Percentiles rank a stretch among this genome's conserved stretches.
phyloP scores from a whole-genome alignment of 78 protist genomes.

The Dictyostelium intermedium region DNA sequence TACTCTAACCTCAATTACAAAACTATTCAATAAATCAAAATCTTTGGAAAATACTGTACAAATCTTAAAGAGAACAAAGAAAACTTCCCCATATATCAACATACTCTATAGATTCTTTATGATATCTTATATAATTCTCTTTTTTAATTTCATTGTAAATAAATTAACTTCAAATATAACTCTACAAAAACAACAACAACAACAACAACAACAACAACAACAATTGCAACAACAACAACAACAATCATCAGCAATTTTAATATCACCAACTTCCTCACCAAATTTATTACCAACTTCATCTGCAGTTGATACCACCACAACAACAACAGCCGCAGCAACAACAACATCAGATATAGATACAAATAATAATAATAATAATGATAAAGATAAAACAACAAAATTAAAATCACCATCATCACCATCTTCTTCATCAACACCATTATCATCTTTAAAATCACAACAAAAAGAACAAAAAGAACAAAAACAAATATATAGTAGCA shows the following conservation, averaged over 20 bases:
- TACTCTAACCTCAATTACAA: neutral
- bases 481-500: neutral
- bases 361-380: too few relatives aligned
- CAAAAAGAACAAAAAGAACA: neutral
- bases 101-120: conserved; percentile 13
- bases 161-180: neutral
- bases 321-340: neutral
- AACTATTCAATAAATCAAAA: conserved; percentile 39
- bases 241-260: neutral
- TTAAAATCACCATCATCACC: neutral
- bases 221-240: neutral
- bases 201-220: neutral
- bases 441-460: too few relatives aligned
- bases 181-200: neutral
- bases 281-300: neutral
- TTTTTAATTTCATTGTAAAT: conserved; percentile 9
- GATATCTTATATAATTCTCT: neutral
- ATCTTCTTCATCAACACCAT: neutral
- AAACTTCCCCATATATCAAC: neutral
- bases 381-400: neutral
- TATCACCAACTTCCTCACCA: neutral
- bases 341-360: neutral
- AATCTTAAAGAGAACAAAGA: conserved; percentile 21
- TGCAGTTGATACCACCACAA: neutral
- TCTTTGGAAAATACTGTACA: conserved; percentile 44